Percentiles rank a stretch among this genome's conserved stretches.
These are phyloP conservation scores for Mycena latifolia DNA, from an alignment of 768 basidiomycete genomes.

Conservation along the genomic window DNA sequence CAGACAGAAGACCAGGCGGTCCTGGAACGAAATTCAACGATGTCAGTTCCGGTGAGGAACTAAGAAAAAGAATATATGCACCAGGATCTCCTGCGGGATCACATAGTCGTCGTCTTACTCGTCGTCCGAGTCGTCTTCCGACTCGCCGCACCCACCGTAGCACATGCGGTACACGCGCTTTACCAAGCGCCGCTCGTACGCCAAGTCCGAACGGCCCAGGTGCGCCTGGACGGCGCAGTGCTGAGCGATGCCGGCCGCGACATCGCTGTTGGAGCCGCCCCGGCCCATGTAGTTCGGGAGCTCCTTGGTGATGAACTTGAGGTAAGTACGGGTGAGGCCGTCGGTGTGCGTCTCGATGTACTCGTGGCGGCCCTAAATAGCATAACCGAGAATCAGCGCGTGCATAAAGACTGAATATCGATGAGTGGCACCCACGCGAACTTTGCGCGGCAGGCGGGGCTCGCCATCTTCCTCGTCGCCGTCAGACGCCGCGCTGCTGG, in stretches of 20 bases:
- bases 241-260: constrained; percentile 19
- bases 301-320: constrained; percentile 18
- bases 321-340: constrained; percentile 25
- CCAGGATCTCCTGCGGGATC: constrained; percentile 12
- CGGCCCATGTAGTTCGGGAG: constrained; percentile 15
- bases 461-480: not conserved
- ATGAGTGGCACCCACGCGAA: constrained; percentile 8
- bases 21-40: not conserved
- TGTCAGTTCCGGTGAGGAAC: not conserved
- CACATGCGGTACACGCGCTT: constrained; percentile 22
- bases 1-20: constrained; percentile 6
- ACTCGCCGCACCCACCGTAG: constrained; percentile 18
- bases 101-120: constrained; percentile 28
- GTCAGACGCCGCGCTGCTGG: not conserved
- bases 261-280: constrained; percentile 16
- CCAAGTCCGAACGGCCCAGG: constrained; percentile 11
- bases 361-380: constrained; percentile 17
- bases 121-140: constrained; percentile 21
- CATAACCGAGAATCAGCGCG: not conserved
- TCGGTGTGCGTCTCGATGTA: constrained; percentile 25
- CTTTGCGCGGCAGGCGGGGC: constrained; percentile 20
- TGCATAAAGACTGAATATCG: not conserved
- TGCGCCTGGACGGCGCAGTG: constrained; percentile 26
- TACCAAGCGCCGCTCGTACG: constrained; percentile 10
- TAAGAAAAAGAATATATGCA: not conserved